phyloP scores from a whole-genome alignment of 768 basidiomycete genomes.

The Krasilnikovozyma curviuscula region DNA sequence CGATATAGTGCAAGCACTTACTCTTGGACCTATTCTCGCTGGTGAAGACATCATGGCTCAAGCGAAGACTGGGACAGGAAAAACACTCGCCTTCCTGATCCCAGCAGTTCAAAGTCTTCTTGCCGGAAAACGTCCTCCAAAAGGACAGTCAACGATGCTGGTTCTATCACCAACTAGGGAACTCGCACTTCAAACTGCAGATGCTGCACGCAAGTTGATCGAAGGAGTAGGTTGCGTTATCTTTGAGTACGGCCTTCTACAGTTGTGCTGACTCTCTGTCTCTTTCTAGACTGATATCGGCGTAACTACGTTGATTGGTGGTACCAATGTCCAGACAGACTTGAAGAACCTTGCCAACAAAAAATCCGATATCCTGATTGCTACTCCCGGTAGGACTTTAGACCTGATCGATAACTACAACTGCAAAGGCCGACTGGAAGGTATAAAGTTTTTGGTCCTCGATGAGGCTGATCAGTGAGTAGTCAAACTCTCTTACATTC shows the following conservation, averaged over 20 bases:
- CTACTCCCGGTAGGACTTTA: slow-evolving; percentile 29
- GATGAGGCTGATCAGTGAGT: slow-evolving; percentile 28
- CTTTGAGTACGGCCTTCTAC: slow-evolving; percentile 4
- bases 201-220: slow-evolving; percentile 2
- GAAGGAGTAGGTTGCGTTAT: slow-evolving; percentile 1
- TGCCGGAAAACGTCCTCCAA: background rate
- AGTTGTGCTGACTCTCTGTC: background rate
- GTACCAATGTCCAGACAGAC: slow-evolving; percentile 31
- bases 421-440: slow-evolving; percentile 26
- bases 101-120: slow-evolving; percentile 26
- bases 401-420: slow-evolving; percentile 28
- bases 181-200: slow-evolving; percentile 29
- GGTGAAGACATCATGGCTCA: slow-evolving; percentile 19
- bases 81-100: slow-evolving; percentile 31
- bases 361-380: slow-evolving; percentile 25
- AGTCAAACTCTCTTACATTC: background rate
- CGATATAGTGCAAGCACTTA: slow-evolving; percentile 19
- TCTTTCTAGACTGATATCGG: background rate
- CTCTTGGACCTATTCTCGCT: slow-evolving; percentile 16
- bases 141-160: slow-evolving; percentile 29
- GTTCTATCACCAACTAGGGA: slow-evolving; percentile 29
- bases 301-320: slow-evolving; percentile 43
- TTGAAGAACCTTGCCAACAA: slow-evolving; percentile 22
- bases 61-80: slow-evolving; percentile 40
- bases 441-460: slow-evolving; percentile 20